Percentiles rank a stretch among this genome's conserved stretches.
These are phyloP conservation scores for Saccharomyces hybrid DNA, from an alignment of 1,139 yeast species.

Conservation along the genomic window DNA sequence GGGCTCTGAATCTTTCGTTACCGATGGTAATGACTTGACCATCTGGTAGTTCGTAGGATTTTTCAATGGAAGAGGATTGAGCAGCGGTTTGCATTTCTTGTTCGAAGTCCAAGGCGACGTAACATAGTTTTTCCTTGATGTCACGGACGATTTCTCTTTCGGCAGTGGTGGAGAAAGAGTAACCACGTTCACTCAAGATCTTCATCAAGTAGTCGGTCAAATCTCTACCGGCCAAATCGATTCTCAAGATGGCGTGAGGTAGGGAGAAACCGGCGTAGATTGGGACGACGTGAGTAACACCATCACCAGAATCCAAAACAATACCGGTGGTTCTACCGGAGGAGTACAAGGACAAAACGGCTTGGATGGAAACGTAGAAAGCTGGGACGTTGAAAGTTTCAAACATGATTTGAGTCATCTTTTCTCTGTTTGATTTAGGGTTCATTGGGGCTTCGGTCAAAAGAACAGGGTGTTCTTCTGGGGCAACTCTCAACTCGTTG, in stretches of 20 bases:
- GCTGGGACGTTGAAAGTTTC: constrained; percentile 99
- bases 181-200: constrained; percentile 97
- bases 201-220: constrained; percentile 98
- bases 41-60: constrained; percentile 98
- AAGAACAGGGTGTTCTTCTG: constrained; percentile 97
- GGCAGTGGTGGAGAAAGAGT: constrained; percentile 96
- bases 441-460: constrained; percentile 99
- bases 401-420: constrained; percentile 97
- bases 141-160: constrained; percentile 99
- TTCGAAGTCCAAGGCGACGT: constrained; percentile 92
- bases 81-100: constrained; percentile 99
- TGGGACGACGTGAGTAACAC: constrained; percentile 99
- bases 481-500: constrained; percentile 97
- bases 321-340: constrained; percentile 99
- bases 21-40: constrained; percentile 99
- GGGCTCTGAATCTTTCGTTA: constrained; percentile 99
- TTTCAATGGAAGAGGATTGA: constrained; percentile 96
- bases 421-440: constrained; percentile 98
- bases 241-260: constrained; percentile 98
- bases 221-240: constrained; percentile 99
- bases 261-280: constrained; percentile 99
- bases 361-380: constrained; percentile 97
- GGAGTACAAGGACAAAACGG: constrained; percentile 94
- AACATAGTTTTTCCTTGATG: constrained; percentile 98
- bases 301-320: constrained; percentile 98